These are phyloP conservation scores for Epithele typhae DNA, from an alignment of 768 basidiomycete genomes.

Conservation along the genomic window DNA sequence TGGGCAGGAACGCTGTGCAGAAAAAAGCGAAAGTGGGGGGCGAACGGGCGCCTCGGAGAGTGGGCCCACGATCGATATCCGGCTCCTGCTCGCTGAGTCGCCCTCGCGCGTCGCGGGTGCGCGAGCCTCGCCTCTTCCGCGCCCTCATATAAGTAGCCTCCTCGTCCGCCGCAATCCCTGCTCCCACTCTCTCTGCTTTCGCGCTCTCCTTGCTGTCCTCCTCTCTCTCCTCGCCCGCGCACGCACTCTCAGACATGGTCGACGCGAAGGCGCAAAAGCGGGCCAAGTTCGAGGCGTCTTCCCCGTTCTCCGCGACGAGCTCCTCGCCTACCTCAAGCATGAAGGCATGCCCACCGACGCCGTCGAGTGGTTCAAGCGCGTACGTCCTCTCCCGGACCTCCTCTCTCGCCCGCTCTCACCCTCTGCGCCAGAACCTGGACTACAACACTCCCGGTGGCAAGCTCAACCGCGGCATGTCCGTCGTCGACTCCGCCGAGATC, in stretches of 20 bases:
- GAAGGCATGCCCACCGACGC: constrained; percentile 84
- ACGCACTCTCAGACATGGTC: constrained; percentile 1
- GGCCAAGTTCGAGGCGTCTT: constrained; percentile 71
- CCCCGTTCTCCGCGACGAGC: constrained; percentile 67
- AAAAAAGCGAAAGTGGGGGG: too few relatives aligned
- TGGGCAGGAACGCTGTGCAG: too few relatives aligned
- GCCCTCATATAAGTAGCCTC: too few relatives aligned
- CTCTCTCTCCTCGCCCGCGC: too few relatives aligned
- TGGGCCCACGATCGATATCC: too few relatives aligned
- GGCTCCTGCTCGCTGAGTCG: too few relatives aligned
- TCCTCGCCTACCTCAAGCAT: constrained; percentile 59
- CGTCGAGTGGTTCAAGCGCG: constrained; percentile 78
- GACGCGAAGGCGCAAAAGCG: constrained; percentile 29
- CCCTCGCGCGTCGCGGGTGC: too few relatives aligned
- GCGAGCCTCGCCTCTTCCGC: too few relatives aligned
- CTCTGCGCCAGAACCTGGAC: constrained; percentile 60
- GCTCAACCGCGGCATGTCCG: constrained; percentile 94
- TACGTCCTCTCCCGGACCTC: constrained; percentile 34
- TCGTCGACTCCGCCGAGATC: constrained; percentile 90
- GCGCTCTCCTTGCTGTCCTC: too few relatives aligned
- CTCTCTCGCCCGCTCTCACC: not conserved
- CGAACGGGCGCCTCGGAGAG: too few relatives aligned
- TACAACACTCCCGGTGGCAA: constrained; percentile 97
- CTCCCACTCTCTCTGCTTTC: too few relatives aligned
- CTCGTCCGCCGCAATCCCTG: too few relatives aligned